phyloP scores from a whole-genome alignment of 177 flowering plant genomes.

The Tripterygium wilfordii region DNA sequence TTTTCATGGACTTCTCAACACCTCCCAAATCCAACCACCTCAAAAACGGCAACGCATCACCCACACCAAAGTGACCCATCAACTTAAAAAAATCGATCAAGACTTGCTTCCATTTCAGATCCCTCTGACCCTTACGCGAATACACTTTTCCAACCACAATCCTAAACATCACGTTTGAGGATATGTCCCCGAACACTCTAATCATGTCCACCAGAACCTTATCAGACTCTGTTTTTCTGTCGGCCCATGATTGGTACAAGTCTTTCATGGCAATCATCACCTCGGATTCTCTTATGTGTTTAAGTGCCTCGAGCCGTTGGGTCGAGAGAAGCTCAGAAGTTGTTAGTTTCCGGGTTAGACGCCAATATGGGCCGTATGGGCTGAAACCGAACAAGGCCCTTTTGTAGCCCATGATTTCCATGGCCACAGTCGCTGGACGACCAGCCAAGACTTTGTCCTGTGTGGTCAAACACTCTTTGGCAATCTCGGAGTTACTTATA shows the following conservation, averaged over 20 bases:
- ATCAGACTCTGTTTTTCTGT: neutral
- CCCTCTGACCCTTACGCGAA: too few relatives aligned
- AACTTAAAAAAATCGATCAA: constrained; percentile 3
- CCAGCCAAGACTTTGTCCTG: too few relatives aligned
- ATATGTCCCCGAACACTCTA: constrained; percentile 4
- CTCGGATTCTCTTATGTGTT: too few relatives aligned
- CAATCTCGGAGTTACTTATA: too few relatives aligned
- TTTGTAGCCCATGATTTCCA: too few relatives aligned
- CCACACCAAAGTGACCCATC: neutral
- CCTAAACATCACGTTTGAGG: neutral
- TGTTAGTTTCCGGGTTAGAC: neutral
- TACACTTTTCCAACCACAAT: neutral
- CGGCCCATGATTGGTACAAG: neutral
- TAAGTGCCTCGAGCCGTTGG: too few relatives aligned
- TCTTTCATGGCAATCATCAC: neutral
- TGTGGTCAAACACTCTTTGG: too few relatives aligned
- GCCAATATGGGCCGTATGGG: too few relatives aligned
- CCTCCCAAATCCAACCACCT: too few relatives aligned
- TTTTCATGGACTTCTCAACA: too few relatives aligned
- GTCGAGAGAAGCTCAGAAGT: constrained; percentile 6
- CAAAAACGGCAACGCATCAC: constrained; percentile 5
- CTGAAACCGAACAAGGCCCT: too few relatives aligned
- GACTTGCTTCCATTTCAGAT: neutral
- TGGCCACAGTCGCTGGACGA: too few relatives aligned
- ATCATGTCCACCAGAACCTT: constrained; percentile 8